Base-by-base conservation (phyloP, 257 asterid species). In the Forsythia suspensa region DNA sequence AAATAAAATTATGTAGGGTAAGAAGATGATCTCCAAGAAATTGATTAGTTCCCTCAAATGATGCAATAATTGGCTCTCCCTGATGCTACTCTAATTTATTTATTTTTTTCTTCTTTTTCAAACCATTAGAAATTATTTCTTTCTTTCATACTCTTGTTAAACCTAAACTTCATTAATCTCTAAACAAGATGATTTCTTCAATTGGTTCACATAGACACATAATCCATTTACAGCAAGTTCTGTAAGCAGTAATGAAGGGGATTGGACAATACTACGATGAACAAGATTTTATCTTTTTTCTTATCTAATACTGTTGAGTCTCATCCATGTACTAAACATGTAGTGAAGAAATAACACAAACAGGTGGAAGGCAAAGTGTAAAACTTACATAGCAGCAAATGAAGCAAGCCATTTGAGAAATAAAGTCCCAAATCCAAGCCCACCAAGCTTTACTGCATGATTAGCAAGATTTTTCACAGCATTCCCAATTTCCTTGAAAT, bases 321-420 rank as follows among this genome's bases (percentile, higher is more conserved):
- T 12, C 18, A n/a, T 13, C n/a, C n/a, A 48, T 29, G 20, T 48
- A 48, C 59, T 48, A 59, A 29, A 29, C 15, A 36, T 10, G 29
- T 39, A 9, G 3, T 3, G 40, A 63, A 8, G 39, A 63, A 63
- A 63, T 63, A 63, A 3, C 16, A 63, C 70, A 63, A 63, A 63
- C 40, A 63, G 40, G 40, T 63, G 15, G 70, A 24, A 10, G 40
- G 40, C 8, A 63, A 21, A 57, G 11, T 7, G 66, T 5, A 57
- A n/a, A 57, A 77, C 89, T 85, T 81, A 95, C 99, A 92, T 87
- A 20, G 99, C 99, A 39, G 97, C 94, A 80, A 78, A 48, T 44
- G 91, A 82, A 87, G 99, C 97, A 44, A 95, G 69, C 97, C 97
- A 95, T 81, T 88, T 79, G 78, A 95, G 85, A 46, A 93, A 80